These are phyloP conservation scores for Chenopodium suecicum DNA, from an alignment of 148 eudicot species.

Conservation along the genomic window DNA sequence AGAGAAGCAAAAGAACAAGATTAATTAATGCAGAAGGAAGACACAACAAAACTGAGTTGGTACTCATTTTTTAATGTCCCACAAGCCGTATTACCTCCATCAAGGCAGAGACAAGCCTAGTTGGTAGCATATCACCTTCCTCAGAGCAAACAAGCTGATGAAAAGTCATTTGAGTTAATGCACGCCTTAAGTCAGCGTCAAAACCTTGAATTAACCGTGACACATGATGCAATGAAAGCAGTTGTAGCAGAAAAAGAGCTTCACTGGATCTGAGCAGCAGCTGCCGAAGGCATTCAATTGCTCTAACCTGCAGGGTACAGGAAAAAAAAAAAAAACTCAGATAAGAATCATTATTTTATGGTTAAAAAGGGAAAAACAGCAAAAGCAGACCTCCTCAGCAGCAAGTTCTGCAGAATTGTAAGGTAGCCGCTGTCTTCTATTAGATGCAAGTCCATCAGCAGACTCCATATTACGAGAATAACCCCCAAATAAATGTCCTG, in stretches of 20 bases:
- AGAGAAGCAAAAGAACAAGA: background rate
- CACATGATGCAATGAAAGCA: conserved; percentile 80
- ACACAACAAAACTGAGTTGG: background rate
- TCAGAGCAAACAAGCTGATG: conserved; percentile 92
- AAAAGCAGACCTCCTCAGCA: conserved; percentile 77
- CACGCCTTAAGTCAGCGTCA: conserved; percentile 51
- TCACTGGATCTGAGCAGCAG: conserved; percentile 91
- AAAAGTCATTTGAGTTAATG: conserved; percentile 74
- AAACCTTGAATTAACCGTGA: conserved; percentile 75
- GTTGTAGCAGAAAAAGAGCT: conserved; percentile 87
- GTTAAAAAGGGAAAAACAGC: background rate
- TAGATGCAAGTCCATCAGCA: conserved; percentile 55
- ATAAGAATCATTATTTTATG: background rate
- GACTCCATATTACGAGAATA: conserved; percentile 59
- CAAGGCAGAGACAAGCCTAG: conserved; percentile 85
- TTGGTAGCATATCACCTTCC: conserved; percentile 84
- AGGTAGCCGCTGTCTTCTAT: conserved; percentile 89
- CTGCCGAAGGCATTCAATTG: conserved; percentile 92
- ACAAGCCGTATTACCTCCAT: conserved; percentile 74
- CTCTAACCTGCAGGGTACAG: conserved; percentile 68
- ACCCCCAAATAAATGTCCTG: conserved; percentile 68
- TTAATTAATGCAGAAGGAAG: background rate
- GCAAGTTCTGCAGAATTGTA: conserved; percentile 82
- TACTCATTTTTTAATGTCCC: background rate
- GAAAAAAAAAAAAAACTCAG: conserved; percentile 1